Evolutionary conservation across 106 monocot species (phyloP).

Genomic region (Acorus gramineus): DNA sequence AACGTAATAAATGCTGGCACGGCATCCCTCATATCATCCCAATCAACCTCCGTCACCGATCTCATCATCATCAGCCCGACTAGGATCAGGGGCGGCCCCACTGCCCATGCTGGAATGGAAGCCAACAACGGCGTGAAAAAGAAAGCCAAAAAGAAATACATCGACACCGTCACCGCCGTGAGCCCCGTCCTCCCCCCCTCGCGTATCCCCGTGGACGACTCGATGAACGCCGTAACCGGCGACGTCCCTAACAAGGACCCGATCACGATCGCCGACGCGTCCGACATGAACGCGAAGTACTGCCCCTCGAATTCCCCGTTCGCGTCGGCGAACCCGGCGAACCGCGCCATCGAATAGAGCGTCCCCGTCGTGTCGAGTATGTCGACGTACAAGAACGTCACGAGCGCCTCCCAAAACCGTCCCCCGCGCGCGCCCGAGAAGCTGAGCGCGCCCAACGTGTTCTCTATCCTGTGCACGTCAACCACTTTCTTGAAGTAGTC

Average conservation of each 20-base stretch:
- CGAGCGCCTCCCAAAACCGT: conserved; percentile 29
- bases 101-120: conserved; percentile 37
- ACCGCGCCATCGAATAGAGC: conserved; percentile 31
- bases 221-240: conserved; percentile 33
- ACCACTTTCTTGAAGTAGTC: conserved; percentile 30
- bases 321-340: conserved; percentile 31
- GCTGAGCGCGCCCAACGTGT: conserved; percentile 27
- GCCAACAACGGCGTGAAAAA: conserved; percentile 41
- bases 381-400: conserved; percentile 36
- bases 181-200: conserved; percentile 34
- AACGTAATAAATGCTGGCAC: conserved; percentile 32
- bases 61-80: conserved; percentile 41
- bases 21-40: conserved; percentile 26
- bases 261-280: conserved; percentile 20
- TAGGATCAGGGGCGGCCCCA: conserved; percentile 30
- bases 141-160: conserved; percentile 18
- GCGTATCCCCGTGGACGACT: conserved; percentile 29
- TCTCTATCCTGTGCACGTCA: conserved; percentile 21
- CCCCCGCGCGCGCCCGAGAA: conserved; percentile 12
- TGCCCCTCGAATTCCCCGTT: conserved; percentile 43
- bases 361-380: conserved; percentile 39
- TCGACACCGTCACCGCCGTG: conserved; percentile 27
- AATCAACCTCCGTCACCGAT: conserved; percentile 30
- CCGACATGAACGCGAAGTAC: conserved; percentile 41
- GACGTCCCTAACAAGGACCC: conserved; percentile 31